Conservation (phyloP, 441 rosid species). For the Pelargonium fulgidum region DNA sequence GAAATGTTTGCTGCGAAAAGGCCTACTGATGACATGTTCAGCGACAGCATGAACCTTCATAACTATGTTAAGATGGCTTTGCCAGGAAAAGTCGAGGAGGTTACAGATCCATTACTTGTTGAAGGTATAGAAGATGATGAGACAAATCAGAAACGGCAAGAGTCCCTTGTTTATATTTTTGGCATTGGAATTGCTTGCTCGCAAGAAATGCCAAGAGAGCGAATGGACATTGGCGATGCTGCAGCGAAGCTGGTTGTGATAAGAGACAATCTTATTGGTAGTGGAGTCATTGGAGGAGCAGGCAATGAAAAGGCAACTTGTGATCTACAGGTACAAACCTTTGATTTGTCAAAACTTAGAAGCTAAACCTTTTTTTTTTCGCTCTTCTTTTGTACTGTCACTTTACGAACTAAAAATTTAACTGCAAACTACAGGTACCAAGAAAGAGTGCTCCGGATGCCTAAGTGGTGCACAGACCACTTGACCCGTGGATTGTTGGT, state of each 20-base stretch:
- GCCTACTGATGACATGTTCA: background rate
- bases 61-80: background rate
- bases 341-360: no score
- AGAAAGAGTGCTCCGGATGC: no score
- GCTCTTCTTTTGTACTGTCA: no score
- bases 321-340: background rate
- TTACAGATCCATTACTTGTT: background rate
- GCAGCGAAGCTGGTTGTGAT: background rate
- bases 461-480: no score
- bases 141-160: background rate
- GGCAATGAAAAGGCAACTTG: background rate
- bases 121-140: background rate
- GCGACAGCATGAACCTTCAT: background rate
- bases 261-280: background rate
- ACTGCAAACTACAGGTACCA: no score
- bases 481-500: no score
- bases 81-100: background rate
- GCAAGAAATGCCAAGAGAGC: background rate
- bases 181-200: constrained; percentile 12
- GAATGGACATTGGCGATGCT: background rate
- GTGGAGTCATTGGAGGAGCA: no score
- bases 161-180: background rate
- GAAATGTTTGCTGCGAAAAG: background rate
- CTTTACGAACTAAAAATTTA: no score
- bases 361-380: no score